phyloP scores from a whole-genome alignment of 805 yeast species.

The Metschnikowia orientalis region DNA sequence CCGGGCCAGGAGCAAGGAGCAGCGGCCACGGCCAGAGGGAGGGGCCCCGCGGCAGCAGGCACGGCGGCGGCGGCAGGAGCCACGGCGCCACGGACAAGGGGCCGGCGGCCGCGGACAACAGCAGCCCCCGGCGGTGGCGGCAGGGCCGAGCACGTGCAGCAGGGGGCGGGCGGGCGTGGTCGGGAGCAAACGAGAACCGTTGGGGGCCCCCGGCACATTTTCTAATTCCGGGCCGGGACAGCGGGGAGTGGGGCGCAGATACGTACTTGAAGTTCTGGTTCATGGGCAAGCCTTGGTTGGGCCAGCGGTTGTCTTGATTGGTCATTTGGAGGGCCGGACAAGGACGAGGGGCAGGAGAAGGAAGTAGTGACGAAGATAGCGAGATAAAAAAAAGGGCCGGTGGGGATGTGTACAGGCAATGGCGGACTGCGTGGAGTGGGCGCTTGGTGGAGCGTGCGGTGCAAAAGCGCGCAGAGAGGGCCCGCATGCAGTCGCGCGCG shows the following conservation, averaged over 20 bases:
- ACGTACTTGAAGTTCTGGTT: conserved; percentile 43
- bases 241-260: conserved; percentile 1
- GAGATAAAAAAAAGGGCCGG: conserved; percentile 8
- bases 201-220: too few species aligned
- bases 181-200: too few species aligned
- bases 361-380: conserved; percentile 2
- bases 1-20: too few species aligned
- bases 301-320: conserved; percentile 42
- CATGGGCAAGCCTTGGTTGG: conserved; percentile 38
- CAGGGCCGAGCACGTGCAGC: too few species aligned
- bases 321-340: conserved; percentile 24
- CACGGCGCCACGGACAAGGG: too few species aligned
- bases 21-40: too few species aligned
- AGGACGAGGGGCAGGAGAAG: conserved; percentile 1
- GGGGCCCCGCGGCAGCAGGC: too few species aligned
- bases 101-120: too few species aligned
- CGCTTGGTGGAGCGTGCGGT: background rate
- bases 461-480: background rate
- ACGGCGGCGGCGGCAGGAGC: too few species aligned
- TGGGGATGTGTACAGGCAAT: conserved; percentile 5
- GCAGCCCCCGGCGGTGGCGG: too few species aligned
- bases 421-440: background rate
- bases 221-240: background rate
- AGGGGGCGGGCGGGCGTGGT: too few species aligned
- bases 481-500: background rate